Base-by-base conservation (phyloP, 2,329 filamentous ascomycete genomes). In the Trichoderma atroviride region DNA sequence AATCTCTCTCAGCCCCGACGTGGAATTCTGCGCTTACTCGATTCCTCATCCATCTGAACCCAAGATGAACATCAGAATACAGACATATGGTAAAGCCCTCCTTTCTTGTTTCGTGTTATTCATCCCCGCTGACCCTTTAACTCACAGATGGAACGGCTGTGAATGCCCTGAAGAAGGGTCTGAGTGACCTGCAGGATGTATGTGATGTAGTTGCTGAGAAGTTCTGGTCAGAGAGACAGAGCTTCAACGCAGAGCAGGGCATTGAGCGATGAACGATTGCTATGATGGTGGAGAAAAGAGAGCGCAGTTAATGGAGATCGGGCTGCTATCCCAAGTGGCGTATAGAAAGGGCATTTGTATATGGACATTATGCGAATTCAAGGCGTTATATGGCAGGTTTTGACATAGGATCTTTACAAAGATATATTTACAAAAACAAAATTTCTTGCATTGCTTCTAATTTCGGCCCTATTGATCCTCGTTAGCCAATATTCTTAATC, bases 21-120 rank as follows among this genome's bases (percentile, higher is more conserved):
- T 99, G 70, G 96, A 99, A 80, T 97, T 99, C 82, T 98, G 96
- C 81, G 96, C 95, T 71, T 99, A 99, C 81, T 93, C 95, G 9
- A 98, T 99, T 71, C 96, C 96, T 35, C 96, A 99, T 81, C 96
- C 96, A 62, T 97, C 94, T 50, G 96, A 99, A 81, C 84, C 90
- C 52, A 96, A 97, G 82, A 97, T 99, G 95, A 97, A 98, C 78
- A 84, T 99, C 71, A 89, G 96, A 76, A 98, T 99, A 72, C 96
- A 99, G 81, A 99, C 95, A 74, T 98, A 96, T 76, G 92, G 95
- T 97, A 83, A 83, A 78, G 89, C 81, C 56, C 19, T 27, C 1
- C 5, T 29, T 5, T 29, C 5, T 33, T 33, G 5, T 2, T 14
- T 40, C 29, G 29, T 22, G 16, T 5, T 24, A 9, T 29, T 22